A percentile compares a stretch with the other conserved stretches of the same genome.
These are phyloP conservation scores for Didymella glomerata DNA, from an alignment of 2,329 filamentous ascomycete species.

Conservation along the genomic window DNA sequence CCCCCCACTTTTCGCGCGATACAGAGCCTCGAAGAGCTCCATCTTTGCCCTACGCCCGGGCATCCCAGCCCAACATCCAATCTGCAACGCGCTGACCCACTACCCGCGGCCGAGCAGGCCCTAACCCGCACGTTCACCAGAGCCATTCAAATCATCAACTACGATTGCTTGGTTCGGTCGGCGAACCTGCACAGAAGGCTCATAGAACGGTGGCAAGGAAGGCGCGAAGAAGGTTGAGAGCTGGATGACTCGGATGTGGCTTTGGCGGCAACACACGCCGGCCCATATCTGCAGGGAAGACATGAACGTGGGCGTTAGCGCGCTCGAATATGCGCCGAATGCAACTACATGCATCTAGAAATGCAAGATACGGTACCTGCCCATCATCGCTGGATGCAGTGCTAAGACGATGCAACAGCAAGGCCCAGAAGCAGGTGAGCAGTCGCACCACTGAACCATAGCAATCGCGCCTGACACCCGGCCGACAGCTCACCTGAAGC, in stretches of 20 bases:
- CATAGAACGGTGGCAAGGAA: constrained; percentile 1
- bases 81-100: constrained; percentile 14
- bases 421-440: background rate
- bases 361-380: background rate
- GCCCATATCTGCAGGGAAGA: no score
- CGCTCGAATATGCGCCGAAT: background rate
- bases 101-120: constrained; percentile 7
- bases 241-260: background rate
- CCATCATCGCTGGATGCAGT: background rate
- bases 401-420: background rate
- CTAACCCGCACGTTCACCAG: constrained; percentile 23
- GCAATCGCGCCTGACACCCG: background rate
- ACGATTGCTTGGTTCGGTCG: background rate
- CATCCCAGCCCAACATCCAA: constrained; percentile 21
- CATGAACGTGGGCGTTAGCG: constrained; percentile 7
- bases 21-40: background rate
- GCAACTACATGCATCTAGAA: background rate
- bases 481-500: constrained; percentile 1
- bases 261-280: no score
- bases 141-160: constrained; percentile 1
- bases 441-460: background rate
- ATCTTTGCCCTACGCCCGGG: constrained; percentile 15
- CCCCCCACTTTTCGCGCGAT: constrained; percentile 6
- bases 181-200: constrained; percentile 1
- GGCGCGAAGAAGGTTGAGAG: background rate